Conservation (phyloP, 192 early-diverging fungal species). For the Coemansia aciculifera region DNA sequence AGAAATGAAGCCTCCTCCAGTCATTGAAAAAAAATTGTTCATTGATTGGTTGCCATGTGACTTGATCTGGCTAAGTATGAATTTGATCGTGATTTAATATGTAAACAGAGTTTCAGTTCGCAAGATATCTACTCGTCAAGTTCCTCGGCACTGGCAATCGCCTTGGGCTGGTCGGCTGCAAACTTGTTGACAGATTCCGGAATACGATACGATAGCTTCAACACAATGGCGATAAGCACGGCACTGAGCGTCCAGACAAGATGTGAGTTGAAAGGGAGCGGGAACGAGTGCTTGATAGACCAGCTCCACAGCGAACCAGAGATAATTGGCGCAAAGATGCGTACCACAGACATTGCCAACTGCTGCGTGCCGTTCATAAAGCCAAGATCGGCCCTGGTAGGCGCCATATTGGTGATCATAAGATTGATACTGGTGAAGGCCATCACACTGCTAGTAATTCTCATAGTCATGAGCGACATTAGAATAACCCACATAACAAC, state of each 20-base stretch:
- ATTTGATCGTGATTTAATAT: background rate
- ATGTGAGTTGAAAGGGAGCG: conserved; percentile 44
- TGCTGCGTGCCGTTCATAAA: conserved; percentile 47
- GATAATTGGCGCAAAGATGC: conserved; percentile 30
- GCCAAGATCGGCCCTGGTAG: conserved; percentile 31
- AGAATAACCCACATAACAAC: conserved; percentile 32
- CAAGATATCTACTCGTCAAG: background rate
- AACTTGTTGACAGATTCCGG: conserved; percentile 40
- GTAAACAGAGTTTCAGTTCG: too few species aligned
- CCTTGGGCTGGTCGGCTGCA: conserved; percentile 19
- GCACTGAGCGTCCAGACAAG: conserved; percentile 35
- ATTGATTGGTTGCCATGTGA: conserved; percentile 1
- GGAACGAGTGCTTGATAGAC: conserved; percentile 38
- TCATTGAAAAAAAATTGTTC: conserved; percentile 2
- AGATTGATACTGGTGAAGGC: conserved; percentile 42
- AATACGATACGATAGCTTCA: conserved; percentile 13
- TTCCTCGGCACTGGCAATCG: background rate
- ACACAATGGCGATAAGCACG: background rate
- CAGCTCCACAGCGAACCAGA: conserved; percentile 39
- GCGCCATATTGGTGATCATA: conserved; percentile 38
- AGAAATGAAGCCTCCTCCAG: background rate
- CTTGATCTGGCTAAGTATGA: background rate
- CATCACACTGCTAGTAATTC: conserved; percentile 24
- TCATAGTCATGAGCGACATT: conserved; percentile 17
- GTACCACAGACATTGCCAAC: conserved; percentile 14